Evolutionary conservation across 306 rosid genomes (phyloP).

Genomic region (Lupinus albus): DNA sequence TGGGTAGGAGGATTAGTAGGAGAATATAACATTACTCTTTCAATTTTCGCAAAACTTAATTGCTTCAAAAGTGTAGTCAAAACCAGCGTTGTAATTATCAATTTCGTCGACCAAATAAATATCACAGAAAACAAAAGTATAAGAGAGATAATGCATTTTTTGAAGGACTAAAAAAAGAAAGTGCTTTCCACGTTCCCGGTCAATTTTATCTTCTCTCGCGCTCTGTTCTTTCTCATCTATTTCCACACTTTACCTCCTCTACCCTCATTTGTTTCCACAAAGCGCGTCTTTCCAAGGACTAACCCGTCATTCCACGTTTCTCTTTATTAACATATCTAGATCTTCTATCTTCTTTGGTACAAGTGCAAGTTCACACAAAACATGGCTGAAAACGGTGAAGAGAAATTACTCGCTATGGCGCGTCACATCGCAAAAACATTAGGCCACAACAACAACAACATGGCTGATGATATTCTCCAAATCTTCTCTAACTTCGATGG

Average conservation of each 20-base stretch:
- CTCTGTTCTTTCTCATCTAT: conserved; percentile 25
- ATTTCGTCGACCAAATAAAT: too few relatives aligned
- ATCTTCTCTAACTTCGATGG: conserved; percentile 92
- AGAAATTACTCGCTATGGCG: conserved; percentile 82
- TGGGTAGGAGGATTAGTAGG: too few relatives aligned
- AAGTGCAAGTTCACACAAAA: background rate
- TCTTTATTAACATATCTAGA: background rate
- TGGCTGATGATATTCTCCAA: conserved; percentile 90
- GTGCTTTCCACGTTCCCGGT: conserved; percentile 42
- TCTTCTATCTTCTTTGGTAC: background rate
- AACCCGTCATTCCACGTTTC: conserved; percentile 9
- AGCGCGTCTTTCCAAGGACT: conserved; percentile 58
- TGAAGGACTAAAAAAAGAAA: too few relatives aligned
- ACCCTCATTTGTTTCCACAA: conserved; percentile 31
- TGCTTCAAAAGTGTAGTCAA: too few relatives aligned
- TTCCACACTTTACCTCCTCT: conserved; percentile 15
- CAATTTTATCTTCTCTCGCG: background rate
- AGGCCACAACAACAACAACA: conserved; percentile 65
- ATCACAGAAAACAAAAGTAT: too few relatives aligned
- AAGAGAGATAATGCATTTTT: background rate
- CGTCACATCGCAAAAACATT: conserved; percentile 95
- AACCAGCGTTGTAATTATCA: too few relatives aligned
- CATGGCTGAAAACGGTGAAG: conserved; percentile 93
- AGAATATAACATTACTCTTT: too few relatives aligned
- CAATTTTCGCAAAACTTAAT: too few relatives aligned